A percentile compares a stretch with the other conserved stretches of the same genome.
Conservation (phyloP, 2,329 filamentous ascomycete species). For the Onygena corvina region DNA sequence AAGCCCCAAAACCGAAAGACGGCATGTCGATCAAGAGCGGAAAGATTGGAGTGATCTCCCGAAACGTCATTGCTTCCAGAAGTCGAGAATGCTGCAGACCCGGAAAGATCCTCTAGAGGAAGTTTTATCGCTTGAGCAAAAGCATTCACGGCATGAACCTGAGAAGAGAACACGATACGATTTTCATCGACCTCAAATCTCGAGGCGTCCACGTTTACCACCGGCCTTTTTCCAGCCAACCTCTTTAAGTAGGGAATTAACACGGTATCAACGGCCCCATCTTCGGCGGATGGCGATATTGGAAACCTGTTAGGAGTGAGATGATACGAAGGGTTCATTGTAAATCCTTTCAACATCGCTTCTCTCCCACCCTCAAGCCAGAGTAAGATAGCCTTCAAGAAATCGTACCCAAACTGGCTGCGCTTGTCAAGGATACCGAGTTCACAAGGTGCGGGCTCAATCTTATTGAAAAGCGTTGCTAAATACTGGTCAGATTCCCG, state of each 20-base stretch:
- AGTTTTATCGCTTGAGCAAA: slow-evolving; percentile 44
- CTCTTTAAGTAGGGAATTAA: slow-evolving; percentile 50
- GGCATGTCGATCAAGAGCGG: slow-evolving; percentile 25
- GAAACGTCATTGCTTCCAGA: slow-evolving; percentile 1
- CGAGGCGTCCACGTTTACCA: slow-evolving; percentile 47
- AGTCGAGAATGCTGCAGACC: slow-evolving; percentile 21
- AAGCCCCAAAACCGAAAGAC: slow-evolving; percentile 45
- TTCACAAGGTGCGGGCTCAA: slow-evolving; percentile 38
- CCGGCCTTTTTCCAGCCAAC: slow-evolving; percentile 39
- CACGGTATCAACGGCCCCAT: slow-evolving; percentile 43
- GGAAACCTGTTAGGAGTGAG: slow-evolving; percentile 39
- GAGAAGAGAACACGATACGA: slow-evolving; percentile 41
- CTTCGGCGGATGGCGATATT: slow-evolving; percentile 38
- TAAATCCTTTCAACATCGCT: slow-evolving; percentile 46
- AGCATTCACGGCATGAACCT: slow-evolving; percentile 44
- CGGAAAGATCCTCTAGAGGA: slow-evolving; percentile 41
- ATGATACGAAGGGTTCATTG: slow-evolving; percentile 32
- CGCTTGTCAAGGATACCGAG: slow-evolving; percentile 28
- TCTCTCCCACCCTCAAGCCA: slow-evolving; percentile 50
- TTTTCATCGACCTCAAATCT: slow-evolving; percentile 46
- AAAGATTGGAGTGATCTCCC: slow-evolving; percentile 20
- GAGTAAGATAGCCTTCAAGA: slow-evolving; percentile 50
- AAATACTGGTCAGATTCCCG: no score
- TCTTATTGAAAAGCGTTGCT: slow-evolving; percentile 38
- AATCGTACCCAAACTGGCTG: slow-evolving; percentile 52